Evolutionary conservation across 1,284 basidiomycete genomes (phyloP).

Genomic region (Taiwanofungus camphoratus): DNA sequence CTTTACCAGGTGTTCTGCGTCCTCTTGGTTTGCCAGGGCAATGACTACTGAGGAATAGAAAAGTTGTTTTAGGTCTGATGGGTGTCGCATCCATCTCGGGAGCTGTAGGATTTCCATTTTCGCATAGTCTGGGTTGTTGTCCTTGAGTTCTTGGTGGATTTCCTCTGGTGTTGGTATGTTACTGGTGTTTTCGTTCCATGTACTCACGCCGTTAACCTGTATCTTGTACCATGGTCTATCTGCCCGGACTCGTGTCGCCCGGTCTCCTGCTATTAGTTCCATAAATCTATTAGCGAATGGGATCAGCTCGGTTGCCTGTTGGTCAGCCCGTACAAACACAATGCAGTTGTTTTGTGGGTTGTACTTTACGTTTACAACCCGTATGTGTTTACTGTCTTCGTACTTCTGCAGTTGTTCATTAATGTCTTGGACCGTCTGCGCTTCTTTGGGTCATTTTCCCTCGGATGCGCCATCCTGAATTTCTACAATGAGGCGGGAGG

Average conservation of each 20-base stretch:
- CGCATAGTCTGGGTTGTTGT: constrained; percentile 4
- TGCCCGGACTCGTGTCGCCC: not conserved
- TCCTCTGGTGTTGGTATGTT: constrained; percentile 1
- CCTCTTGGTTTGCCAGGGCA: constrained; percentile 1
- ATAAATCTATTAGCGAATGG: not conserved
- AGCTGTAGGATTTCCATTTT: not conserved
- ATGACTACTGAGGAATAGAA: constrained; percentile 2
- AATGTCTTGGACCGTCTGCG: not conserved
- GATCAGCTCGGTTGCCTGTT: not conserved
- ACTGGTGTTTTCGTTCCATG: not conserved
- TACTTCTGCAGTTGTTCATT: constrained; percentile 1
- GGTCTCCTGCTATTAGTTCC: not conserved
- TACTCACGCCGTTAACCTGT: constrained; percentile 2
- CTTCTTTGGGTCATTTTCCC: not conserved
- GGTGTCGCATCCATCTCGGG: constrained; percentile 4
- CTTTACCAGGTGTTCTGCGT: constrained; percentile 1
- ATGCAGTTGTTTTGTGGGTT: constrained; percentile 4
- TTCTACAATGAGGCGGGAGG: constrained; percentile 1
- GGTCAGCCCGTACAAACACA: constrained; percentile 1
- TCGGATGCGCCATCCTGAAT: not conserved
- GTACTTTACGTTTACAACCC: constrained; percentile 4
- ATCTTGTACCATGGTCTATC: constrained; percentile 4
- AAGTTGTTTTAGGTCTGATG: not conserved
- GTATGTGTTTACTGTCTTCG: constrained; percentile 1
- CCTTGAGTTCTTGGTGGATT: not conserved